phyloP scores from a whole-genome alignment of 352 stramenopile species.

The Phytophthora citrophthora region DNA sequence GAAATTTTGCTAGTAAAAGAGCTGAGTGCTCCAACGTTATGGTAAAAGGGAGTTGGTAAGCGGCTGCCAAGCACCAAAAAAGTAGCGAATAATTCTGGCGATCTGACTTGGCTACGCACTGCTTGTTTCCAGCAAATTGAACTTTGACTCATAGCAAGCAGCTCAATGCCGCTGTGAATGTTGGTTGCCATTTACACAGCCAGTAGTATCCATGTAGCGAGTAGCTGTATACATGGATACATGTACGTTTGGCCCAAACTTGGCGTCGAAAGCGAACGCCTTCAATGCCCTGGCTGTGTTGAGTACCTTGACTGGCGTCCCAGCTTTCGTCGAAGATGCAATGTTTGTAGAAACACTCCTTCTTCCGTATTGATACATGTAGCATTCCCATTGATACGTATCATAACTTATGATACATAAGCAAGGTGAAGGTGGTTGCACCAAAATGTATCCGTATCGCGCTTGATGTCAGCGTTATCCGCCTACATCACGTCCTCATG shows the following conservation, averaged over 20 bases:
- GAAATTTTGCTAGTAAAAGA: background rate
- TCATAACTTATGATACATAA: too few relatives aligned
- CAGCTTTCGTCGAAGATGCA: background rate
- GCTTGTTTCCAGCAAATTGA: background rate
- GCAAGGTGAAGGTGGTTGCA: too few relatives aligned
- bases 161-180: constrained; percentile 7
- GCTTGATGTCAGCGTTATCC: too few relatives aligned
- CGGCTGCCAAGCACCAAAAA: constrained; percentile 18
- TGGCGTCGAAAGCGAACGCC: background rate
- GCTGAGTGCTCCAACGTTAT: background rate
- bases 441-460: too few relatives aligned
- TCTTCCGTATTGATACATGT: background rate
- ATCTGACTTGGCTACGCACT: constrained; percentile 22
- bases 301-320: constrained; percentile 4
- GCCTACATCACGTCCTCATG: too few relatives aligned
- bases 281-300: constrained; percentile 6
- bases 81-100: constrained; percentile 24
- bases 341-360: background rate
- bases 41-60: background rate
- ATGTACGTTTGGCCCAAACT: too few relatives aligned
- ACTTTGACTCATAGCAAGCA: constrained; percentile 10
- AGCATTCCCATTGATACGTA: background rate
- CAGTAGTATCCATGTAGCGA: background rate
- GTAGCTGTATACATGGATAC: too few relatives aligned
- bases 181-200: background rate